Evolutionary conservation across 2,329 filamentous ascomycete species (phyloP).

Genomic region (Zymoseptoria pseudotritici): DNA sequence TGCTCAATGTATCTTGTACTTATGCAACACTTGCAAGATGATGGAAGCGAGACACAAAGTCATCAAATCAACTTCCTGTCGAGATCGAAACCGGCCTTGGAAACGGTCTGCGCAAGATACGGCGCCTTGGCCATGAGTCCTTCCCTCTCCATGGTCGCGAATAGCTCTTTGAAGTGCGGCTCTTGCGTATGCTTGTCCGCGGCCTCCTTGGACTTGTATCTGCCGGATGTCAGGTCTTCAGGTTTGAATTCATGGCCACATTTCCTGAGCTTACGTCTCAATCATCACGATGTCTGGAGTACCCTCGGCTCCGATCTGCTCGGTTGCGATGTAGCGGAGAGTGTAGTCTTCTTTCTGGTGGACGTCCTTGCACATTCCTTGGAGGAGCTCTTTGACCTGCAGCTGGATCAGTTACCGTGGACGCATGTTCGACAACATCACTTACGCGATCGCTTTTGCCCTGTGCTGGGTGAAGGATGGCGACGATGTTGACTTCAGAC

Average conservation of each 20-base stretch:
- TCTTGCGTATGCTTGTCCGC: conserved; percentile 15
- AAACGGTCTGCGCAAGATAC: conserved; percentile 16
- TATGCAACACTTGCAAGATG: neutral
- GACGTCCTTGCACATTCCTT: conserved; percentile 9
- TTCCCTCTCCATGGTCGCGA: conserved; percentile 13
- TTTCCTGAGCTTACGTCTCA: conserved; percentile 13
- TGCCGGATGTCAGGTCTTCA: neutral
- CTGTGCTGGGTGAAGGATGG: conserved; percentile 12
- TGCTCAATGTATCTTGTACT: neutral
- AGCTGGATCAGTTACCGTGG: neutral
- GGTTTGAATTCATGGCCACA: neutral
- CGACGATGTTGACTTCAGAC: conserved; percentile 14
- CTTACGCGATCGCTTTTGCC: conserved; percentile 11
- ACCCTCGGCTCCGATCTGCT: conserved; percentile 16
- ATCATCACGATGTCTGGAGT: conserved; percentile 16
- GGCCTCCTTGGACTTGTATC: conserved; percentile 14
- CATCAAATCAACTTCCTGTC: conserved; percentile 12
- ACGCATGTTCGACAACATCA: neutral
- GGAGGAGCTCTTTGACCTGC: conserved; percentile 14
- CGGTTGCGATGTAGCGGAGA: conserved; percentile 17
- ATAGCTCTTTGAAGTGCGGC: conserved; percentile 15
- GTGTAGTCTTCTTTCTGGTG: conserved; percentile 18
- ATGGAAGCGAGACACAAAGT: neutral
- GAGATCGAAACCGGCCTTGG: conserved; percentile 16
- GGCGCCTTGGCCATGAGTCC: conserved; percentile 13